Conservation (phyloP, 208 protist genomes). For the Trypanosoma brucei region DNA sequence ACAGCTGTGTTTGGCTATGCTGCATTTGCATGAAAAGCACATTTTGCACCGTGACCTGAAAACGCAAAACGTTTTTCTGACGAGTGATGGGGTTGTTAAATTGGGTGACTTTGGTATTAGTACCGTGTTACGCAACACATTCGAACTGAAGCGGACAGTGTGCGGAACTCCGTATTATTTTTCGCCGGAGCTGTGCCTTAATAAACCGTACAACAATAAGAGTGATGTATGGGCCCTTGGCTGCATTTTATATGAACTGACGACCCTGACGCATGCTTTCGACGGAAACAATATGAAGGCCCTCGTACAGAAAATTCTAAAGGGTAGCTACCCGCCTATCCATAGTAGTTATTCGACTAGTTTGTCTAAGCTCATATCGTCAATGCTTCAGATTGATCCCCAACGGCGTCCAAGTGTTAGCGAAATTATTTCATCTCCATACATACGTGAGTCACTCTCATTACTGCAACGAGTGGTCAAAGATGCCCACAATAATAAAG, state of each 20-base stretch:
- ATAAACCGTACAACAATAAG: slow-evolving; percentile 93
- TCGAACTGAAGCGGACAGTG: slow-evolving; percentile 86
- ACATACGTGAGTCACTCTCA: slow-evolving; percentile 68
- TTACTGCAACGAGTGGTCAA: slow-evolving; percentile 60
- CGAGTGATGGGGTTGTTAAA: slow-evolving; percentile 79
- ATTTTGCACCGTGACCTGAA: slow-evolving; percentile 91
- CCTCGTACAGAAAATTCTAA: slow-evolving; percentile 88
- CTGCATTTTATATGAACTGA: slow-evolving; percentile 88
- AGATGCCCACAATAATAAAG: slow-evolving; percentile 35
- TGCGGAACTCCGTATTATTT: slow-evolving; percentile 96
- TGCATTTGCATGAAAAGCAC: slow-evolving; percentile 81
- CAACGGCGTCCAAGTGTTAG: slow-evolving; percentile 71
- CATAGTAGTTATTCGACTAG: slow-evolving; percentile 62
- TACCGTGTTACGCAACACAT: slow-evolving; percentile 89
- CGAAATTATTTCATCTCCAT: slow-evolving; percentile 71
- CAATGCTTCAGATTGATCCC: slow-evolving; percentile 86
- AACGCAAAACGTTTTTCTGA: slow-evolving; percentile 88
- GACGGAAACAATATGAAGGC: slow-evolving; percentile 88
- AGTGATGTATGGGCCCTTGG: slow-evolving; percentile 91
- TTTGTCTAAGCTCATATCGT: slow-evolving; percentile 69
- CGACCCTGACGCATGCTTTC: slow-evolving; percentile 87
- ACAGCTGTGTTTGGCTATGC: slow-evolving; percentile 77
- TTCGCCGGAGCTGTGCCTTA: slow-evolving; percentile 92
- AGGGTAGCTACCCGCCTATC: slow-evolving; percentile 82
- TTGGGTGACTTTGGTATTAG: slow-evolving; percentile 92